Base-by-base conservation (phyloP, 2,329 filamentous ascomycete species). In the Ophiocordyceps camponoti-leonardi region DNA sequence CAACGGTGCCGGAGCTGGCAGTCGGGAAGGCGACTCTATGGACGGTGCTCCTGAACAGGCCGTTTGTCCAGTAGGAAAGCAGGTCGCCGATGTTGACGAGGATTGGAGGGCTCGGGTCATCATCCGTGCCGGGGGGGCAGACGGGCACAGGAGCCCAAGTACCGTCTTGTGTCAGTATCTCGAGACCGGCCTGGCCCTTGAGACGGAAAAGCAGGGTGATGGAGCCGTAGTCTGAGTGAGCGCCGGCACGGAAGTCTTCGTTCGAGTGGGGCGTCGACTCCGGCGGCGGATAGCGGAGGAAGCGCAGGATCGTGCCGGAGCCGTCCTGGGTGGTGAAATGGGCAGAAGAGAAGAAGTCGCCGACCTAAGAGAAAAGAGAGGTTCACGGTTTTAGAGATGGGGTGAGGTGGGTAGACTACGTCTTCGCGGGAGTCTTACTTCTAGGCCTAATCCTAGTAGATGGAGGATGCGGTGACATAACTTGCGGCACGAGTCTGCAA, bases 51-150 rank as follows among this genome's bases (percentile, higher is more conserved):
- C 86, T 83, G 50, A 96, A 71, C 42, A 95, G 63, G 0, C 88
- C 87, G 51, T 83, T 82, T 1, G 92, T 96, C 90, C 90, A 96
- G 61, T 93, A 92, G 31, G 78, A 82, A 49, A 81, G 65, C 58
- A 83, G 56, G 59, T 81, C 67, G 62, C 82, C 64, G 64, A 87
- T 75, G 68, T 92, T 66, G 79, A 96, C 61, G 70, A 95, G 61
- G 70, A 87, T 86, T 1, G 82, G 88, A n/a, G 77, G 81, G 39
- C 68, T 73, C 10, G 67, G 66, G 53, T 79, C 76, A 28, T 59
- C 50, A 49, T 76, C 74, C 4, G 76, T 79, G 1, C 72, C 72
- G 0, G 71, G 66, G 0, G 83, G 83, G 16, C 66, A 67, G 1
- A 88, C 81, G 4, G 77, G 79, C 1, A 82, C 84, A 41, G 77